These are phyloP conservation scores for Candida andamanensis DNA, from an alignment of 805 yeast species.

Conservation along the genomic window DNA sequence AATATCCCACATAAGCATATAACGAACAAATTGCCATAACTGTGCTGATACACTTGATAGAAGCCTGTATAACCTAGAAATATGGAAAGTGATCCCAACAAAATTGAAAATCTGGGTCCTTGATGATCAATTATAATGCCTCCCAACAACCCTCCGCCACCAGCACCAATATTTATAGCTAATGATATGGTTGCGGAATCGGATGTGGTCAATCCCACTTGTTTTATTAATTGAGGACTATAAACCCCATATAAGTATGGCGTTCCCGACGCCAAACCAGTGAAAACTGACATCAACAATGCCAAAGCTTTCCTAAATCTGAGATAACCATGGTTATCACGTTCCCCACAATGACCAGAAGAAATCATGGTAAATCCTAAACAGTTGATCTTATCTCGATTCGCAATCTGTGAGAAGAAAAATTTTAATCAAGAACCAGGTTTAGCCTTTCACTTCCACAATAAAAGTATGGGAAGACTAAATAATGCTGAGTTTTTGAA, in stretches of 20 bases:
- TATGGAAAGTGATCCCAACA: conserved; percentile 51
- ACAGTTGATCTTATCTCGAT: no score
- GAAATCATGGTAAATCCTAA: no score
- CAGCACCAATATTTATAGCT: conserved; percentile 58
- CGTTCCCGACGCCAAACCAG: conserved; percentile 68
- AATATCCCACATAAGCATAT: conserved; percentile 44
- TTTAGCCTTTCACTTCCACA: no score
- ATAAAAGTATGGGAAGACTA: conserved; percentile 31
- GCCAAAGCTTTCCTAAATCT: conserved; percentile 11
- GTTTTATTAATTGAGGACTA: conserved; percentile 62
- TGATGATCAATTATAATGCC: conserved; percentile 60
- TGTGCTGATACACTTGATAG: conserved; percentile 40
- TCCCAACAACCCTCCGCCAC: conserved; percentile 66
- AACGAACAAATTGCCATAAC: conserved; percentile 33
- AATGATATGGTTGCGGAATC: conserved; percentile 63
- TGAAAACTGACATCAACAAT: conserved; percentile 34
- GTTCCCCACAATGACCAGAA: no score
- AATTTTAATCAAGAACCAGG: no score
- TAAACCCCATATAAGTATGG: conserved; percentile 72
- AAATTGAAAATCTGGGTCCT: conserved; percentile 52
- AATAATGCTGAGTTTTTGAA: conserved; percentile 28
- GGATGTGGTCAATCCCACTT: conserved; percentile 52
- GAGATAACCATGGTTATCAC: no score
- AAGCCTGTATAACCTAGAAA: conserved; percentile 52
- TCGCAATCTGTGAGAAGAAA: no score